Evolutionary conservation across 169 alveolate species (phyloP).

Genomic region (Eimeria sp.): DNA sequence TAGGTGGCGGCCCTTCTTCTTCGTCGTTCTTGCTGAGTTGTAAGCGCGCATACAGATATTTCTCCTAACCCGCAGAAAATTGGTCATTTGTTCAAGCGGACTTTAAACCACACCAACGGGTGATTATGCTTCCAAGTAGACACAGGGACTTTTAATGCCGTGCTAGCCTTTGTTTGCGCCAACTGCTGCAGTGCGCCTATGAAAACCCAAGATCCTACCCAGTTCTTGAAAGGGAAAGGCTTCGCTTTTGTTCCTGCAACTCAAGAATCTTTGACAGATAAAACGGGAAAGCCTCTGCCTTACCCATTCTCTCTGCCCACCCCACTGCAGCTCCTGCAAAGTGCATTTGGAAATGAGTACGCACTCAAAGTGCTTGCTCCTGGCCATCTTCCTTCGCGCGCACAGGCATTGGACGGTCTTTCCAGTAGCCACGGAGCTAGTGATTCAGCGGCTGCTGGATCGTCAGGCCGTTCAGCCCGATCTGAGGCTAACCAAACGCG

Average conservation of each 20-base stretch:
- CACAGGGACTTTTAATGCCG: not conserved
- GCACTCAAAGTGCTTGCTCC: constrained; percentile 20
- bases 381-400: not conserved
- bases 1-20: constrained; percentile 53
- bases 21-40: constrained; percentile 64
- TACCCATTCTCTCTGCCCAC: constrained; percentile 49
- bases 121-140: not conserved
- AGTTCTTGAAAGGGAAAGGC: not conserved
- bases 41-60: not conserved
- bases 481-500: not conserved
- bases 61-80: not conserved
- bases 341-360: constrained; percentile 64
- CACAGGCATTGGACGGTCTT: not conserved
- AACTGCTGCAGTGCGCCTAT: constrained; percentile 35
- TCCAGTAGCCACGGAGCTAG: not conserved
- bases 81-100: not conserved
- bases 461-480: not conserved
- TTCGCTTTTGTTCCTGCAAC: constrained; percentile 56
- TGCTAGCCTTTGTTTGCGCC: not conserved
- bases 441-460: not conserved
- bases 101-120: not conserved
- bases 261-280: constrained; percentile 24
- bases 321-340: constrained; percentile 45
- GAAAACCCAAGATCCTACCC: not conserved
- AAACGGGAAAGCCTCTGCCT: not conserved